These are phyloP conservation scores for Aspergillus texensis DNA, from an alignment of 2,329 filamentous ascomycete genomes.

Conservation along the genomic window DNA sequence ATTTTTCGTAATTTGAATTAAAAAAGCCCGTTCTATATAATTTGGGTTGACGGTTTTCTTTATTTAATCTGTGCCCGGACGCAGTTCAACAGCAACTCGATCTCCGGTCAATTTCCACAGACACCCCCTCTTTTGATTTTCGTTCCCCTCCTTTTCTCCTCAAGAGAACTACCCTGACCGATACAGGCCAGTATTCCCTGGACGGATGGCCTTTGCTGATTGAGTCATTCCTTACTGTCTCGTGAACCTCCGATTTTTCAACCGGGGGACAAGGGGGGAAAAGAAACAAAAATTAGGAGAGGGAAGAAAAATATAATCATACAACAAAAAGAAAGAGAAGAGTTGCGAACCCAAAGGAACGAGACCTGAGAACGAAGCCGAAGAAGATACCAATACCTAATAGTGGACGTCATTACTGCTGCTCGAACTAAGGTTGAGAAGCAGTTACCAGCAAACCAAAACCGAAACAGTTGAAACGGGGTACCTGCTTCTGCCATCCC, in stretches of 20 bases:
- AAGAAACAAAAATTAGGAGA: not conserved
- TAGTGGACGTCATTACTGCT: constrained; percentile 21
- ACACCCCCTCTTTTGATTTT: not conserved
- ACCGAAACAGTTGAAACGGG: constrained; percentile 20
- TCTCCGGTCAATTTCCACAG: constrained; percentile 1
- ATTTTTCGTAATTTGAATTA: not conserved
- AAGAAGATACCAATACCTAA: not conserved
- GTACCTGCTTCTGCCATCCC: constrained; percentile 28
- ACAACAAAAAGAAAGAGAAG: too few species aligned
- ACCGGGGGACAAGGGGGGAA: not conserved
- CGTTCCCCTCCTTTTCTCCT: not conserved
- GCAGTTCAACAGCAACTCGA: not conserved
- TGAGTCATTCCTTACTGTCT: constrained; percentile 1
- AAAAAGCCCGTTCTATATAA: not conserved
- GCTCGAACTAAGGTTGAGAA: constrained; percentile 15
- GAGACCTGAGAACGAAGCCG: not conserved
- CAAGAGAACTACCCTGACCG: not conserved
- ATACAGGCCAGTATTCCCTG: not conserved
- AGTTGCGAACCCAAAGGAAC: not conserved
- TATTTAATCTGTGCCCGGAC: not conserved
- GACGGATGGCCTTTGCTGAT: not conserved
- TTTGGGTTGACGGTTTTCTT: not conserved
- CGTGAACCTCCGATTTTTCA: not conserved
- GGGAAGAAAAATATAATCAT: not conserved
- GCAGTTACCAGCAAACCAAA: constrained; percentile 18